Conservation (phyloP, 495 filamentous ascomycete species). For the Platismatia glauca region DNA sequence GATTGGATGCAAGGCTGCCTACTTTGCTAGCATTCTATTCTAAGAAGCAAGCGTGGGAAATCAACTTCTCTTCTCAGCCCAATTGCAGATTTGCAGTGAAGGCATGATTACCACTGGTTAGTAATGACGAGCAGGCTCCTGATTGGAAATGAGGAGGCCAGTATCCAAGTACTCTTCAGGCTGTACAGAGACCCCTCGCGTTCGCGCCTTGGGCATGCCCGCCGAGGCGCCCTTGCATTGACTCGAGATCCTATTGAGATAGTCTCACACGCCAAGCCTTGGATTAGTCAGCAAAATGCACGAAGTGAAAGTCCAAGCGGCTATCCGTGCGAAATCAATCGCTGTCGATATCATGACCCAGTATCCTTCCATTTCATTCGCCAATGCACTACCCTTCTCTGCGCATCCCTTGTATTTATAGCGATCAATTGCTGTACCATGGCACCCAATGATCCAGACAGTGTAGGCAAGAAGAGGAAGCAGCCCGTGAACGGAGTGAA, state of each 20-base stretch:
- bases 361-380: neutral
- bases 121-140: no score
- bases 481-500: conserved; percentile 13
- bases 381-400: neutral
- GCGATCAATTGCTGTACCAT: conserved; percentile 1
- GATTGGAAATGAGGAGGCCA: no score
- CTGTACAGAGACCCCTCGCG: no score
- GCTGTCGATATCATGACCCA: neutral
- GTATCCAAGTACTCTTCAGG: no score
- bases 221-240: neutral
- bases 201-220: no score
- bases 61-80: neutral
- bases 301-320: neutral
- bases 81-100: neutral
- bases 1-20: no score
- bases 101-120: no score
- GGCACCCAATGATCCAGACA: conserved; percentile 15
- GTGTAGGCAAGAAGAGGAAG: conserved; percentile 17
- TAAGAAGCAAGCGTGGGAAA: no score
- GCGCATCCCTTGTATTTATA: neutral
- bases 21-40: no score
- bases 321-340: neutral
- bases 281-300: neutral
- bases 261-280: neutral
- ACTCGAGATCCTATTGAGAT: no score